Conservation (phyloP, 192 early-diverging fungal genomes). For the Coemansia sp. region DNA sequence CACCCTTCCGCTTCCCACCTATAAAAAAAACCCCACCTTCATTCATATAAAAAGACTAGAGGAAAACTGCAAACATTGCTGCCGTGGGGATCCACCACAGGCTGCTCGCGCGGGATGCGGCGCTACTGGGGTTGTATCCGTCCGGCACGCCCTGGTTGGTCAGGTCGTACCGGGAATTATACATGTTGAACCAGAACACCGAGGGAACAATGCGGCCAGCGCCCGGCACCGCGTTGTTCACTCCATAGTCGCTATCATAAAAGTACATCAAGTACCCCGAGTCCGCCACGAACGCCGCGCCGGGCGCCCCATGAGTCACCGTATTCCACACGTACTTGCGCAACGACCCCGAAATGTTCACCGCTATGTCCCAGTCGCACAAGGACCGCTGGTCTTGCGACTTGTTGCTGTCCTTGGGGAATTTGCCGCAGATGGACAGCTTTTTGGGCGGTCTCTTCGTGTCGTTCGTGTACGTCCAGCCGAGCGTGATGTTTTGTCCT, state of each 20-base stretch:
- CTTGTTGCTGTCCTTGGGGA: slow-evolving; percentile 28
- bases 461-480: slow-evolving; percentile 39
- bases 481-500: slow-evolving; percentile 30
- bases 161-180: slow-evolving; percentile 39
- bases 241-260: slow-evolving; percentile 45
- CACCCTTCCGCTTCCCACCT: slow-evolving; percentile 10
- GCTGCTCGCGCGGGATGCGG: slow-evolving; percentile 7
- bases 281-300: slow-evolving; percentile 28
- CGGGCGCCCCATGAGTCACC: slow-evolving; percentile 25
- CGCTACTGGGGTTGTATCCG: slow-evolving; percentile 41
- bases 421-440: slow-evolving; percentile 44
- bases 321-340: slow-evolving; percentile 47
- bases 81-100: slow-evolving; percentile 11
- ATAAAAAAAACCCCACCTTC: not conserved
- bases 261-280: slow-evolving; percentile 39
- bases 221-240: slow-evolving; percentile 24
- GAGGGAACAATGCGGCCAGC: slow-evolving; percentile 30
- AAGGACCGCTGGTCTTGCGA: slow-evolving; percentile 6
- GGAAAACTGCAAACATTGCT: slow-evolving; percentile 15
- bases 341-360: slow-evolving; percentile 32
- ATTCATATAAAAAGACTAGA: not conserved
- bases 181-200: slow-evolving; percentile 44
- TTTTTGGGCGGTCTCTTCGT: slow-evolving; percentile 29
- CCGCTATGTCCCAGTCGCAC: slow-evolving; percentile 50
- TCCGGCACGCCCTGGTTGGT: slow-evolving; percentile 44